phyloP scores from a whole-genome alignment of 2,329 filamentous ascomycete species.

The Keithomyces neogunnii region DNA sequence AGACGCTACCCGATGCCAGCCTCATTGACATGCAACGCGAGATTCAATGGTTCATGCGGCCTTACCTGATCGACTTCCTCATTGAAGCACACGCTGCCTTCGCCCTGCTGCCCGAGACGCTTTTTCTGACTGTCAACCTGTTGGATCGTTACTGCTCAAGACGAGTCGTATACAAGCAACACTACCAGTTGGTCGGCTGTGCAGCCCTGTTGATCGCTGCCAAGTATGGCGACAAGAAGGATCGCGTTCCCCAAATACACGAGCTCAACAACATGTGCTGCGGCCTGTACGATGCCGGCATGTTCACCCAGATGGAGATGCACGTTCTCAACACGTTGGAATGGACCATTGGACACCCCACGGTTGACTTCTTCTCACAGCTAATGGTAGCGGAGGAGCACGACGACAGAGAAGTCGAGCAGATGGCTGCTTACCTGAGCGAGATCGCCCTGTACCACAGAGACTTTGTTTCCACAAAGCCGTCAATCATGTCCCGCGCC shows the following conservation, averaged over 20 bases:
- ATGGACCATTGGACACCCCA: constrained; percentile 93
- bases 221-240: constrained; percentile 98
- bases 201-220: constrained; percentile 91
- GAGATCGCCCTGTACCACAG: constrained; percentile 95
- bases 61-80: constrained; percentile 95
- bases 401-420: constrained; percentile 78
- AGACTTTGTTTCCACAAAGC: constrained; percentile 88
- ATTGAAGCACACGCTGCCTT: constrained; percentile 96
- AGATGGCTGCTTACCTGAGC: constrained; percentile 89
- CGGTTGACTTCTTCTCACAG: constrained; percentile 88
- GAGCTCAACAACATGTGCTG: constrained; percentile 99
- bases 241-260: constrained; percentile 92
- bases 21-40: constrained; percentile 98
- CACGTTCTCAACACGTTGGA: constrained; percentile 95
- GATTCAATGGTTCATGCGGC: constrained; percentile 99
- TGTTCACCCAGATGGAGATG: constrained; percentile 99
- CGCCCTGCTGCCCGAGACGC: constrained; percentile 83
- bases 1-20: constrained; percentile 90
- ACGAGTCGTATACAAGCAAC: constrained; percentile 96
- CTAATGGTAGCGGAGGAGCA: constrained; percentile 73
- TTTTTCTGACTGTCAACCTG: constrained; percentile 94
- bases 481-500: constrained; percentile 82
- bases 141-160: constrained; percentile 97
- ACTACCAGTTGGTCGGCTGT: constrained; percentile 96
- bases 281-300: constrained; percentile 94